phyloP scores from a whole-genome alignment of 208 protist genomes.

The Leptomonas pyrrhocoris region DNA sequence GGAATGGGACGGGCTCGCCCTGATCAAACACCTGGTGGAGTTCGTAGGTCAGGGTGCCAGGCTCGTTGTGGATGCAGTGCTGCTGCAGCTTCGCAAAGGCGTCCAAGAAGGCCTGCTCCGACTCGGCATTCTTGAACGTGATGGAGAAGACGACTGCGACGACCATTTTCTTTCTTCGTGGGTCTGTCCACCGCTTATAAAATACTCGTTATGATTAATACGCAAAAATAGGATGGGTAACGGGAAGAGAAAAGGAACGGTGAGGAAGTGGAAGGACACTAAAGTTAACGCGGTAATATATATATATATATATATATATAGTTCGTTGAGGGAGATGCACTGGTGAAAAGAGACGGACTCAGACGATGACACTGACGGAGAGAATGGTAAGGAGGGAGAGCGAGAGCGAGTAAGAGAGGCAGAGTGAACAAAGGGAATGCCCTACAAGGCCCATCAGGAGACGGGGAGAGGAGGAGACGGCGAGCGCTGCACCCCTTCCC shows the following conservation, averaged over 20 bases:
- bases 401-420: no score
- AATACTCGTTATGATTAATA: no score
- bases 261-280: constrained; percentile 5
- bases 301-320: no score
- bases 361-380: no score
- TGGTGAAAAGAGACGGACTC: no score
- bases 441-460: no score
- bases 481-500: no score
- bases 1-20: constrained; percentile 27
- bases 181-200: no score
- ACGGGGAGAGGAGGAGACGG: no score
- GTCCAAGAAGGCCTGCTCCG: constrained; percentile 45
- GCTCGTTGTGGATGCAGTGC: constrained; percentile 50
- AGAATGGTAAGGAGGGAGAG: constrained; percentile 6
- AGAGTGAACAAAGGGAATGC: background rate
- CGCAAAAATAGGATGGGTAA: no score
- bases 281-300: no score
- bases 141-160: constrained; percentile 54
- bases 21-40: constrained; percentile 56
- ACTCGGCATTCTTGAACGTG: constrained; percentile 37
- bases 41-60: constrained; percentile 73
- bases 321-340: no score
- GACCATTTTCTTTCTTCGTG: constrained; percentile 50
- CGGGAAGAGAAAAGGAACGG: constrained; percentile 4
- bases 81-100: constrained; percentile 51